Evolutionary conservation across 1,284 basidiomycete species (phyloP).

Genomic region (Apiotrichum akiyoshidainum): DNA sequence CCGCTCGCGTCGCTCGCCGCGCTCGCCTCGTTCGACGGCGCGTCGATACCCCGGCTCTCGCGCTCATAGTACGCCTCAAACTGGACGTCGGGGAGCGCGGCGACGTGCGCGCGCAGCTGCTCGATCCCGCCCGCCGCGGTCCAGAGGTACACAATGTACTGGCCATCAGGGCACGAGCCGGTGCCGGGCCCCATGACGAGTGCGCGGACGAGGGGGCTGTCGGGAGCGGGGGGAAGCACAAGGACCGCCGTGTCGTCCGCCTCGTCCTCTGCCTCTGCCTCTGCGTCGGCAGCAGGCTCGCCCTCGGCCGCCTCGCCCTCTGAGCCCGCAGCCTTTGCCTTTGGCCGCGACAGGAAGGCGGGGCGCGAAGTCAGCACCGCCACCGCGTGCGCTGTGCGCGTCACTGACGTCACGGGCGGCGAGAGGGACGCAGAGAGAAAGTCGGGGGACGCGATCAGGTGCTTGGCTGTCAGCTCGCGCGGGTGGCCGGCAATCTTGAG

Average conservation of each 20-base stretch:
- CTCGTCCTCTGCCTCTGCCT: constrained; percentile 28
- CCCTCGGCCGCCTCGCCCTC: constrained; percentile 9
- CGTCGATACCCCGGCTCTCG: background rate
- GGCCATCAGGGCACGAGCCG: constrained; percentile 75
- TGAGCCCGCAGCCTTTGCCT: constrained; percentile 23
- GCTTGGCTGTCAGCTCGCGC: constrained; percentile 52
- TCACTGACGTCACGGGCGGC: constrained; percentile 38
- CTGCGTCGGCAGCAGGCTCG: background rate
- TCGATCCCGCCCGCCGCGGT: constrained; percentile 12
- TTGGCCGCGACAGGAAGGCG: constrained; percentile 20
- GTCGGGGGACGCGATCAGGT: constrained; percentile 53
- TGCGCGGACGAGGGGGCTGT: constrained; percentile 61
- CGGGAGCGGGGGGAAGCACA: constrained; percentile 72
- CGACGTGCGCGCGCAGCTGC: background rate
- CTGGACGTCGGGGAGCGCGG: background rate
- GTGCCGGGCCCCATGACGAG: constrained; percentile 79
- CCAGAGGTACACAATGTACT: constrained; percentile 61
- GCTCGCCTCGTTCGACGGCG: background rate
- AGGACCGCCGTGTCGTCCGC: constrained; percentile 68
- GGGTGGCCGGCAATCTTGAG: constrained; percentile 61
- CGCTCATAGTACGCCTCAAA: constrained; percentile 4
- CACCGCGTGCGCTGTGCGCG: constrained; percentile 59
- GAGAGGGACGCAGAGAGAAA: constrained; percentile 47
- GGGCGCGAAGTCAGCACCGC: constrained; percentile 60
- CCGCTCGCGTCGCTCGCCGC: background rate